Percentiles rank a stretch among this genome's conserved stretches.
Evolutionary conservation across 345 rosid genomes (phyloP).

Genomic region (Bruguiera parviflora): DNA sequence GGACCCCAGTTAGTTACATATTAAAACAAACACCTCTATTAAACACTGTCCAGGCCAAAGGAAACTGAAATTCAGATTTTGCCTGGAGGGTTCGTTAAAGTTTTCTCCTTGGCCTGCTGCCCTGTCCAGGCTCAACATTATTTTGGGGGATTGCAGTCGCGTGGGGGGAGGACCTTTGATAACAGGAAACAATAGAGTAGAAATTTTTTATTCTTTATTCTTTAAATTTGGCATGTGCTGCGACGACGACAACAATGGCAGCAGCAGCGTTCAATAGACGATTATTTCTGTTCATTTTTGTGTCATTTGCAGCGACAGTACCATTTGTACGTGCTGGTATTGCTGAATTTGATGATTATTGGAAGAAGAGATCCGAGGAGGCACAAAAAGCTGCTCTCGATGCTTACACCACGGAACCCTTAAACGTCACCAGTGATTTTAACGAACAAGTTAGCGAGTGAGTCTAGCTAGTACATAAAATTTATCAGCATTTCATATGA

Average conservation of each 20-base stretch:
- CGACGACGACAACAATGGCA: conserved; percentile 1
- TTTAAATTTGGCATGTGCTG: neutral
- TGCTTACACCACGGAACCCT: conserved; percentile 55
- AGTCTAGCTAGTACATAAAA: neutral
- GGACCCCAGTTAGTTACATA: neutral
- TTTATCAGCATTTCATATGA: too few relatives aligned
- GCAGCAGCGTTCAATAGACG: neutral
- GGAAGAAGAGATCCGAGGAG: conserved; percentile 39
- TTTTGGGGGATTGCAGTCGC: conserved; percentile 3
- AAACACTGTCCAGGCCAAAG: conserved; percentile 8
- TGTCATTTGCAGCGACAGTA: conserved; percentile 24
- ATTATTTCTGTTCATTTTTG: conserved; percentile 16
- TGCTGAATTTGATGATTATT: conserved; percentile 49
- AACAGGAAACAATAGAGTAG: conserved; percentile 2
- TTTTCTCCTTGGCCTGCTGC: neutral
- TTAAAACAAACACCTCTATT: neutral
- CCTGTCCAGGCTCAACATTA: conserved; percentile 1
- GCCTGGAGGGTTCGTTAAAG: neutral
- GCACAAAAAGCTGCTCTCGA: conserved; percentile 32
- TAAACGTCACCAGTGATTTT: conserved; percentile 39
- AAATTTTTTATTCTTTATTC: neutral
- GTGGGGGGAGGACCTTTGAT: neutral
- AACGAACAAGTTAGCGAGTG: conserved; percentile 43
- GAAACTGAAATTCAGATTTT: neutral
- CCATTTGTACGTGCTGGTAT: conserved; percentile 33